Conservation (phyloP, 805 yeast species). For the Ogataea wickerhamii region DNA sequence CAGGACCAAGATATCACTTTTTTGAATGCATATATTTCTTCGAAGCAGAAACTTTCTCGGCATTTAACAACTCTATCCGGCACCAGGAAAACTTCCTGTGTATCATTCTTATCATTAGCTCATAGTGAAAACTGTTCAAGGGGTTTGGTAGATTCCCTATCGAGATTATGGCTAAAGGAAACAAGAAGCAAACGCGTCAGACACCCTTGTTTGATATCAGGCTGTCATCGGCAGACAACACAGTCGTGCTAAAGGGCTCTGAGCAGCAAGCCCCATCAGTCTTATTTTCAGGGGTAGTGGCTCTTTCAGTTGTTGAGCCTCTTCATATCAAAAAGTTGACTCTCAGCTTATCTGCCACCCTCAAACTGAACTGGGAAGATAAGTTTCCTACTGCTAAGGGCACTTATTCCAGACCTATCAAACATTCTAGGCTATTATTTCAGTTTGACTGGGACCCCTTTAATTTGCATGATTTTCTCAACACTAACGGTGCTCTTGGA, state of each 20-base stretch:
- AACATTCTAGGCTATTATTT: constrained; percentile 59
- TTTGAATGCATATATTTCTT: too few relatives aligned
- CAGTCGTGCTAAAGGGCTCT: constrained; percentile 75
- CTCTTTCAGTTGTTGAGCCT: constrained; percentile 72
- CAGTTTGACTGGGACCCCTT: constrained; percentile 77
- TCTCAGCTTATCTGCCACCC: constrained; percentile 61
- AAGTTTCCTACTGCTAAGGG: constrained; percentile 45
- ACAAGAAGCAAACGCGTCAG: constrained; percentile 26
- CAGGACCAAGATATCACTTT: too few relatives aligned
- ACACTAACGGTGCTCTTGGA: constrained; percentile 3
- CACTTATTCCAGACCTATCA: constrained; percentile 40
- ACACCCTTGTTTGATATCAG: constrained; percentile 45
- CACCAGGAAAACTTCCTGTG: too few relatives aligned
- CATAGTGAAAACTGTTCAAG: not conserved
- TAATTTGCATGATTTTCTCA: constrained; percentile 44
- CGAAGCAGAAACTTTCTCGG: too few relatives aligned
- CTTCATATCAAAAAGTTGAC: constrained; percentile 60
- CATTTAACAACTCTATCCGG: too few relatives aligned
- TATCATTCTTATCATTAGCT: not conserved
- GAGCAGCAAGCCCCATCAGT: constrained; percentile 76
- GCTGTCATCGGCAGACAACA: constrained; percentile 66
- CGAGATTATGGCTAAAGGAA: constrained; percentile 14
- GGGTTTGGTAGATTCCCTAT: not conserved
- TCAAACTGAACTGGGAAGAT: constrained; percentile 66
- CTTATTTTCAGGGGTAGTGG: constrained; percentile 72